Percentiles rank a stretch among this genome's conserved stretches.
These are phyloP conservation scores for Kurtzmaniella quercitrusa DNA, from an alignment of 1,139 yeast species.

Conservation along the genomic window DNA sequence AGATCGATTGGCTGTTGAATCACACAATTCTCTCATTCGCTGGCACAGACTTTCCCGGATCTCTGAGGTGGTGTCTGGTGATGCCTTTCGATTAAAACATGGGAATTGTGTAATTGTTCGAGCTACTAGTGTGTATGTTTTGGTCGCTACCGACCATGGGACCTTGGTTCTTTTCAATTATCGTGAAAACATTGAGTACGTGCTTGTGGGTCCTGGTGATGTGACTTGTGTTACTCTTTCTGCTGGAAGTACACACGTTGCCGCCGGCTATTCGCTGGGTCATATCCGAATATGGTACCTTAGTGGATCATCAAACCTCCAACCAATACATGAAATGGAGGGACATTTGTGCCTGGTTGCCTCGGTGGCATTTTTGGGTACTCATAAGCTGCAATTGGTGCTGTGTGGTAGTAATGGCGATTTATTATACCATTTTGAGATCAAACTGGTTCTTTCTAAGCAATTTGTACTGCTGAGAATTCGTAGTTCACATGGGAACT, in stretches of 20 bases:
- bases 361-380: slow-evolving; percentile 47
- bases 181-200: slow-evolving; percentile 47
- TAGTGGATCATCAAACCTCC: not conserved
- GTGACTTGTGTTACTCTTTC: slow-evolving; percentile 44
- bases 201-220: slow-evolving; percentile 27
- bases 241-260: slow-evolving; percentile 29
- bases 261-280: slow-evolving; percentile 34
- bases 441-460: slow-evolving; percentile 50
- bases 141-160: slow-evolving; percentile 63
- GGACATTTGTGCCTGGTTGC: slow-evolving; percentile 1
- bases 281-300: slow-evolving; percentile 29
- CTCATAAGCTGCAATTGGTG: slow-evolving; percentile 53
- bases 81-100: slow-evolving; percentile 21
- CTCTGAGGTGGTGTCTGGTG: not conserved
- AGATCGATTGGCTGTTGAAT: not conserved
- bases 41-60: not conserved
- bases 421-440: slow-evolving; percentile 57
- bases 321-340: not conserved
- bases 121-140: slow-evolving; percentile 47
- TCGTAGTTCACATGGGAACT: slow-evolving; percentile 23
- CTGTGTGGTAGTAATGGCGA: slow-evolving; percentile 60
- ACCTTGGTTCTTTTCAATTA: slow-evolving; percentile 59
- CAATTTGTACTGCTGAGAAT: slow-evolving; percentile 48
- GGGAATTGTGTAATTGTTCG: slow-evolving; percentile 51
- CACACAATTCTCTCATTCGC: not conserved